Evolutionary conservation across 208 protist species (phyloP).

Genomic region (Leishmania major): DNA sequence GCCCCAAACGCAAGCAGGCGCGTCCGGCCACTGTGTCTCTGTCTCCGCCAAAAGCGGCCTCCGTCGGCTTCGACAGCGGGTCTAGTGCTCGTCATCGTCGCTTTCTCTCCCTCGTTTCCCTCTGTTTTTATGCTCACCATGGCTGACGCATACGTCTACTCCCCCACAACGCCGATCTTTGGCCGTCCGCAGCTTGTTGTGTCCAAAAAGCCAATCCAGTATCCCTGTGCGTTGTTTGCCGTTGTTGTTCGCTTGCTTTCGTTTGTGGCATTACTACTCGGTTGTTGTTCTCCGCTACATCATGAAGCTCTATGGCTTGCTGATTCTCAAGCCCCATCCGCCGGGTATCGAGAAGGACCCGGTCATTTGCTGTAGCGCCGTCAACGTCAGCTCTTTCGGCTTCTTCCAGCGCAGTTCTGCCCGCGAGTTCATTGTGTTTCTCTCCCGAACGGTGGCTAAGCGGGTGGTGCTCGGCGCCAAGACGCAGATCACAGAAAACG

Average conservation of each 20-base stretch:
- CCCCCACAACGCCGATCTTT: neutral
- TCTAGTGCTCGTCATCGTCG: neutral
- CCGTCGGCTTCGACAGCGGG: neutral
- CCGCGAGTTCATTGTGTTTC: slow-evolving; percentile 87
- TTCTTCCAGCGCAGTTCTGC: slow-evolving; percentile 88
- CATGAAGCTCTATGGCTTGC: slow-evolving; percentile 82
- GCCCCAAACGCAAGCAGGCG: neutral
- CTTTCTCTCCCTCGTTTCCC: neutral
- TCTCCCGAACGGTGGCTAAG: slow-evolving; percentile 83
- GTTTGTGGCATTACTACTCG: neutral
- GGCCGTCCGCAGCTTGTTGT: neutral
- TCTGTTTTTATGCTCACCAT: neutral
- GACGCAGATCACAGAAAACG: slow-evolving; percentile 85
- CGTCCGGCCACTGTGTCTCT: neutral
- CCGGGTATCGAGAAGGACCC: slow-evolving; percentile 63
- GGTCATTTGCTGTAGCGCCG: slow-evolving; percentile 75
- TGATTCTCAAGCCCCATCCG: slow-evolving; percentile 65
- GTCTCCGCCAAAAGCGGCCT: neutral
- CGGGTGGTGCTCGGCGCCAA: slow-evolving; percentile 65
- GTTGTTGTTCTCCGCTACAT: neutral
- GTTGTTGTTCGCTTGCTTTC: neutral
- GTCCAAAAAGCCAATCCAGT: neutral
- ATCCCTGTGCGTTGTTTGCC: neutral
- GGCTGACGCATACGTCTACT: neutral
- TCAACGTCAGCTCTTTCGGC: slow-evolving; percentile 88